Percentiles rank a stretch among this genome's conserved stretches.
These are phyloP conservation scores for Alternaria sp. DNA, from an alignment of 2,329 filamentous ascomycete genomes.

Conservation along the genomic window DNA sequence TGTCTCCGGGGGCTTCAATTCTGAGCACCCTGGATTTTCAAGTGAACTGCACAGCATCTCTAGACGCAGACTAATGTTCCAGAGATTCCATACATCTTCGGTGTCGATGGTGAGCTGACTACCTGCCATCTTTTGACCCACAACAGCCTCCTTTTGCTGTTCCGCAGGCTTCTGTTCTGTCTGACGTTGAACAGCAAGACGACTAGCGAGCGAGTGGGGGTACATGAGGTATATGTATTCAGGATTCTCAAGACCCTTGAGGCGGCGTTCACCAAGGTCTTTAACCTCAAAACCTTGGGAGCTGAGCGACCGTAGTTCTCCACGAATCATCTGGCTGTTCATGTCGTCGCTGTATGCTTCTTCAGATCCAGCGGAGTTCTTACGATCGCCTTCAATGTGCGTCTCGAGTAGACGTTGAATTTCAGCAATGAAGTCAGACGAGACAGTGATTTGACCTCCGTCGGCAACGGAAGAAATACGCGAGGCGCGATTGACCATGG, in stretches of 20 bases:
- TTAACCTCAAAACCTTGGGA: conserved; percentile 97
- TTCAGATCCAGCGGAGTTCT: conserved; percentile 72
- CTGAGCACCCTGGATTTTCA: conserved; percentile 71
- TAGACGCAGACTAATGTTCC: conserved; percentile 85
- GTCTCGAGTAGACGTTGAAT: conserved; percentile 90
- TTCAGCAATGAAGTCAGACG: conserved; percentile 95
- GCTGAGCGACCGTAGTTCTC: conserved; percentile 84
- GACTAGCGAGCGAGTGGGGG: conserved; percentile 83
- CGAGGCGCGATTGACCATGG: conserved; percentile 97
- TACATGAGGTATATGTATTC: conserved; percentile 96
- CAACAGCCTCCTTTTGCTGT: conserved; percentile 54
- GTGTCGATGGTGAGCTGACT: conserved; percentile 80
- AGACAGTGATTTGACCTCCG: conserved; percentile 95
- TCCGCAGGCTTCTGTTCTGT: conserved; percentile 52
- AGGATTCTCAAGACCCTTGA: conserved; percentile 97
- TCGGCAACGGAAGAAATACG: conserved; percentile 95
- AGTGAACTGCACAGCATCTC: conserved; percentile 92
- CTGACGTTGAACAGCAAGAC: conserved; percentile 74
- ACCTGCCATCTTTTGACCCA: conserved; percentile 68
- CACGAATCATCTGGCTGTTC: conserved; percentile 78
- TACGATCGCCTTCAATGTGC: conserved; percentile 84
- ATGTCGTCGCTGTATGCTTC: conserved; percentile 79
- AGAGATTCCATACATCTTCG: conserved; percentile 85
- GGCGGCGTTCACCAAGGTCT: conserved; percentile 90
- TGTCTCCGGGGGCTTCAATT: conserved; percentile 80